A percentile compares a stretch with the other conserved stretches of the same genome.
These are phyloP conservation scores for Lyophyllum shimeji DNA, from an alignment of 768 basidiomycete species.

Conservation along the genomic window DNA sequence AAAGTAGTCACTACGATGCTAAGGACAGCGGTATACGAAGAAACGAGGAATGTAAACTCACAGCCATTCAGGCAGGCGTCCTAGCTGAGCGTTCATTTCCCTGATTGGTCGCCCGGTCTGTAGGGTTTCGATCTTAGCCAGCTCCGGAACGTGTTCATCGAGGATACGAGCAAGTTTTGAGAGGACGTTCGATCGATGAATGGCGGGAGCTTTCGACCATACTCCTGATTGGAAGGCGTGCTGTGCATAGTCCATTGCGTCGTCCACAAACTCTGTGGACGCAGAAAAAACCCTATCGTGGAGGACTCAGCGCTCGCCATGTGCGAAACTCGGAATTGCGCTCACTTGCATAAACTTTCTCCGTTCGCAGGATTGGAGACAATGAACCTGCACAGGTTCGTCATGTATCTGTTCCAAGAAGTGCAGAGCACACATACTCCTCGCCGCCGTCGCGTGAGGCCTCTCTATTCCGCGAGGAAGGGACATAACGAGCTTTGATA, in stretches of 20 bases:
- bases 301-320: neutral
- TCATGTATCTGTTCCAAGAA: neutral
- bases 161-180: slow-evolving; percentile 63
- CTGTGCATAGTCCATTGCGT: slow-evolving; percentile 56
- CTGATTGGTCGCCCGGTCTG: slow-evolving; percentile 83
- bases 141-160: slow-evolving; percentile 52
- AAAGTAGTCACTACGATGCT: slow-evolving; percentile 63
- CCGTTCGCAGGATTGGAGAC: slow-evolving; percentile 73
- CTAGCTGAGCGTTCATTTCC: slow-evolving; percentile 81
- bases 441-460: slow-evolving; percentile 5
- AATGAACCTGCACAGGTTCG: slow-evolving; percentile 35
- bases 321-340: slow-evolving; percentile 8
- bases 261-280: slow-evolving; percentile 48
- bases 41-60: slow-evolving; percentile 32
- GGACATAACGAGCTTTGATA: slow-evolving; percentile 12
- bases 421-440: slow-evolving; percentile 18
- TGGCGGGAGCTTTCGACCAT: slow-evolving; percentile 65
- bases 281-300: slow-evolving; percentile 52
- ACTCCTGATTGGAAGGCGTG: slow-evolving; percentile 59
- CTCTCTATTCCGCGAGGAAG: neutral
- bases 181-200: slow-evolving; percentile 64
- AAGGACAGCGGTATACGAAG: slow-evolving; percentile 1
- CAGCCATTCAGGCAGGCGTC: slow-evolving; percentile 85
- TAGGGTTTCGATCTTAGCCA: slow-evolving; percentile 66
- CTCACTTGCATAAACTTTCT: slow-evolving; percentile 56